These are phyloP conservation scores for Saturnispora quitensis DNA, from an alignment of 805 yeast genomes.

Conservation along the genomic window DNA sequence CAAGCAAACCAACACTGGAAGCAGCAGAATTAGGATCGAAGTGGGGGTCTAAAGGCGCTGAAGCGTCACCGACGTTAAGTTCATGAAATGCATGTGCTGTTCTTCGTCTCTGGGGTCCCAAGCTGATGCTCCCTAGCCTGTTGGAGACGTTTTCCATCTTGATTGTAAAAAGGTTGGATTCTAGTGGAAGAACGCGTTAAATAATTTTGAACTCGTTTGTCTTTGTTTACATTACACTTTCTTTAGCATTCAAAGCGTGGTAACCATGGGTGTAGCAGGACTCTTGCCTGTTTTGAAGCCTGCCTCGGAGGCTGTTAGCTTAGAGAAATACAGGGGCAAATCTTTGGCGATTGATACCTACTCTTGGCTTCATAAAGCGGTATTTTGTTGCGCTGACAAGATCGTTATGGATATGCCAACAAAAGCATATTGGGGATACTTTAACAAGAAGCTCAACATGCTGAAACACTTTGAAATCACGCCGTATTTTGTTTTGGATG, in stretches of 20 bases:
- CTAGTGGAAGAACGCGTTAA: not conserved
- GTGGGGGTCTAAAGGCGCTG: slow-evolving; percentile 7
- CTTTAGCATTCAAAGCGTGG: not conserved
- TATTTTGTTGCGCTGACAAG: slow-evolving; percentile 75
- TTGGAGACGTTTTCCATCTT: not conserved
- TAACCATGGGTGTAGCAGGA: slow-evolving; percentile 73
- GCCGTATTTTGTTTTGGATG: slow-evolving; percentile 91
- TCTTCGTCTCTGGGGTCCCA: slow-evolving; percentile 6
- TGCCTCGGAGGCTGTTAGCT: slow-evolving; percentile 50
- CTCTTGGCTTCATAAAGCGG: slow-evolving; percentile 91
- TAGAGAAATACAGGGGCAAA: slow-evolving; percentile 59
- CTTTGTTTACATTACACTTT: slow-evolving; percentile 2
- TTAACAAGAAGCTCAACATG: slow-evolving; percentile 59
- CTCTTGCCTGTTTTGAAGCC: slow-evolving; percentile 70
- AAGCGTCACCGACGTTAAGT: slow-evolving; percentile 11
- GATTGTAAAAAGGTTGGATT: not conserved
- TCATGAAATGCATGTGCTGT: slow-evolving; percentile 24
- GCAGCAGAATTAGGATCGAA: slow-evolving; percentile 29
- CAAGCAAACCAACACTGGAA: slow-evolving; percentile 20
- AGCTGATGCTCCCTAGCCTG: not conserved
- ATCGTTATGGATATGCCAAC: slow-evolving; percentile 66
- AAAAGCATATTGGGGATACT: slow-evolving; percentile 58
- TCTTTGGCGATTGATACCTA: slow-evolving; percentile 90
- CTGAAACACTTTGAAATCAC: slow-evolving; percentile 56
- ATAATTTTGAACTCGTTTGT: not conserved